Base-by-base conservation (phyloP, 2,329 filamentous ascomycete genomes). In the Dactylellina haptotyla region DNA sequence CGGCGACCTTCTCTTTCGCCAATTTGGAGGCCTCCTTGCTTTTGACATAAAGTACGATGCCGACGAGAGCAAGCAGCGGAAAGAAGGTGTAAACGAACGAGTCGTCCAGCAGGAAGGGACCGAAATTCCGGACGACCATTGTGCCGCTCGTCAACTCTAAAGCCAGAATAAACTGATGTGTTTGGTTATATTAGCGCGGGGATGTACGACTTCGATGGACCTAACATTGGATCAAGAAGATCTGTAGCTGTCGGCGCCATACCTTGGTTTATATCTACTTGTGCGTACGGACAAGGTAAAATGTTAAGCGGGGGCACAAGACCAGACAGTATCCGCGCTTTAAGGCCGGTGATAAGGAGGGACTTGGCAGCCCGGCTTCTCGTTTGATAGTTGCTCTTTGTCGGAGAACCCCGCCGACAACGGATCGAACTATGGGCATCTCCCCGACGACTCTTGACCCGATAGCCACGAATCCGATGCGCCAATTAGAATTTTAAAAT, bases 1-100 rank as follows among this genome's bases (percentile, higher is more conserved):
- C 16, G 5, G 43, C 32, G 0, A 18, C n/a, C 8, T 10, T 39
- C 4, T 39, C 53, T 26, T 48, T 64, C 5, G 41, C 18, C 9
- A 28, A 3, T n/a, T 26, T 58, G 3, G 46, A 25, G 4, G 18
- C 6, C 6, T 53, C 30, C 16, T 61, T 64, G 23, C 54, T 54
- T 16, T 72, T 72, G 14, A 72, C 3, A 26, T 72, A 72, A 2
- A 72, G 20, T 2, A 72, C 26, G 4, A 48, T 48, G 3, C 43
- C 50, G 20, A 72, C 14, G 8, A 64, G 25, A 8, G 34, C 46
- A n/a, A 72, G 54, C 3, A 65, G 54, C 2, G 59, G 67, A 14
- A 72, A 72, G 45, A 72, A 72, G 9, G 51, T 72, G 28, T 61
- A 72, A 26, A 72, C 39, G 58, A 72, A 72, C 4, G 59, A 72